A percentile compares a stretch with the other conserved stretches of the same genome.
Evolutionary conservation across 495 filamentous ascomycete genomes (phyloP).

Genomic region (Aspergillus campestris): DNA sequence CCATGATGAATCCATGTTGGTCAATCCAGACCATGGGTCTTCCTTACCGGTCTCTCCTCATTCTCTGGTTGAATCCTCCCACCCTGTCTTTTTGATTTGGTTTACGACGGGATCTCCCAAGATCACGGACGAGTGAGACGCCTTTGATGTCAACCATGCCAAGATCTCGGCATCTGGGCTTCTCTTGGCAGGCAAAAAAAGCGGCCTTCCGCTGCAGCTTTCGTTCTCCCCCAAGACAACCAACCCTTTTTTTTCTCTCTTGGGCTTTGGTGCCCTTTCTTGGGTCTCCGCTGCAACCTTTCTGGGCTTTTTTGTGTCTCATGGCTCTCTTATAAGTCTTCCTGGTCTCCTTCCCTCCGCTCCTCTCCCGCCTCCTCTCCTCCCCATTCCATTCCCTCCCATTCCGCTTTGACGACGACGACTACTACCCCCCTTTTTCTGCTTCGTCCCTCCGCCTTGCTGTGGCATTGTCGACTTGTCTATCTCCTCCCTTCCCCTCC

Average conservation of each 20-base stretch:
- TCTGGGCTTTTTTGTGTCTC: constrained; percentile 2
- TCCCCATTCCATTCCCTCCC: not conserved
- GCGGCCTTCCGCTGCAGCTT: constrained; percentile 20
- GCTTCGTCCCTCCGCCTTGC: constrained; percentile 1
- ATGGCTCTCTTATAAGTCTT: constrained; percentile 28
- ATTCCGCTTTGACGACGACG: too few species aligned
- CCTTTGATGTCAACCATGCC: constrained; percentile 18
- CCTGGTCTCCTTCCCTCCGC: constrained; percentile 4
- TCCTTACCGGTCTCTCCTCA: too few species aligned
- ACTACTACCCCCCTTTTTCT: not conserved
- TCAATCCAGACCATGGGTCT: too few species aligned
- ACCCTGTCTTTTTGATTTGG: not conserved
- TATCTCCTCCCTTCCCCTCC: constrained; percentile 4
- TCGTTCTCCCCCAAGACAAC: constrained; percentile 3
- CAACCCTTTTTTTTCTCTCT: constrained; percentile 10
- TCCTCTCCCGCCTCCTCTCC: constrained; percentile 7
- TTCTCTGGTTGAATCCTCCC: not conserved
- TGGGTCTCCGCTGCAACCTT: constrained; percentile 24
- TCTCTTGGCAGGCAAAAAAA: constrained; percentile 31
- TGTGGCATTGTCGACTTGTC: constrained; percentile 12
- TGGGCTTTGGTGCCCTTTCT: constrained; percentile 21
- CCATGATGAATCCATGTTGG: too few species aligned
- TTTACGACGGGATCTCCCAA: too few species aligned
- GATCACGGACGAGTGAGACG: not conserved
- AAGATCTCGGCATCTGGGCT: constrained; percentile 41